These are phyloP conservation scores for Trichomonas tenax DNA, from an alignment of 208 protist genomes.

Conservation along the genomic window DNA sequence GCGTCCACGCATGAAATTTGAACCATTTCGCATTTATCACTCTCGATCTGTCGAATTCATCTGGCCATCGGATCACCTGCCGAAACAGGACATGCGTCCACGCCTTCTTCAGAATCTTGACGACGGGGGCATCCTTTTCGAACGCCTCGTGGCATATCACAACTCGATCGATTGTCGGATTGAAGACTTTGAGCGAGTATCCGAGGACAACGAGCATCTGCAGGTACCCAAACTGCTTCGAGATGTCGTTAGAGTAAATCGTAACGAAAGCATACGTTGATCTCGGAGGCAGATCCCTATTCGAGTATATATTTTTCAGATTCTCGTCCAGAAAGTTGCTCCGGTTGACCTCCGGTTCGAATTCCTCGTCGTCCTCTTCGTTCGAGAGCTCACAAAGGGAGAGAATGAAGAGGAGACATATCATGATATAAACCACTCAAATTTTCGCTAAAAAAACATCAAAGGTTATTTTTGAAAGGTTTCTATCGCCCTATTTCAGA, in stretches of 20 bases:
- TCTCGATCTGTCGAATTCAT: neutral
- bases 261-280: neutral
- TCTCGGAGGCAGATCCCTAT: neutral
- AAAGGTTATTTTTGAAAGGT: no score
- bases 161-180: neutral
- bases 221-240: neutral
- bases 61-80: neutral
- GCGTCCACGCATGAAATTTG: neutral
- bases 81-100: neutral
- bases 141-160: neutral
- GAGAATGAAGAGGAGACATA: no score
- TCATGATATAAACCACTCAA: no score
- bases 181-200: neutral
- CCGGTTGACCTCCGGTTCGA: neutral
- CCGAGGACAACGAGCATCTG: neutral
- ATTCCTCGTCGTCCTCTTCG: neutral
- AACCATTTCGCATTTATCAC: neutral
- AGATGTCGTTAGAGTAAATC: neutral
- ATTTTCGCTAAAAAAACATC: no score
- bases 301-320: neutral
- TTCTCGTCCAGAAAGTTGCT: neutral
- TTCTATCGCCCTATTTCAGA: no score
- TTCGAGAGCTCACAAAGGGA: neutral
- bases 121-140: neutral
- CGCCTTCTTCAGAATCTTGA: neutral